phyloP scores from a whole-genome alignment of 495 filamentous ascomycete species.

The Penicillium cosmopolitanum region DNA sequence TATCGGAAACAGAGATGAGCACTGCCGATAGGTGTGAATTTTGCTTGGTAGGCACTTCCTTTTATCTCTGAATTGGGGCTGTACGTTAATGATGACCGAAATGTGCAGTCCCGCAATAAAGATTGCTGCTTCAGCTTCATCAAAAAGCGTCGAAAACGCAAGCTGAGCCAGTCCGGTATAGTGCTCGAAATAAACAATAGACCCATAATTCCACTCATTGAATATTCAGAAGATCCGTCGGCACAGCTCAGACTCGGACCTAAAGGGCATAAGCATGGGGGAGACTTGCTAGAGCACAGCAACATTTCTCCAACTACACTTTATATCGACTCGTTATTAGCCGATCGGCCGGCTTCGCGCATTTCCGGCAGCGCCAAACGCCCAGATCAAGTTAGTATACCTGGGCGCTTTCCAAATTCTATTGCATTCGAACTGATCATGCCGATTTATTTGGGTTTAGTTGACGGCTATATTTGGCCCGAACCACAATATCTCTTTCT shows the following conservation, averaged over 20 bases:
- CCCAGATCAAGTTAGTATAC: constrained; percentile 4
- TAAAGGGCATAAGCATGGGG: too few relatives aligned
- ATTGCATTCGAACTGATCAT: too few relatives aligned
- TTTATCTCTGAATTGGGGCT: background rate
- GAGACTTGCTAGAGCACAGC: background rate
- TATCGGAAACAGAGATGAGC: background rate
- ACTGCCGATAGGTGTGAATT: constrained; percentile 7
- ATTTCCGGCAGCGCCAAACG: constrained; percentile 1
- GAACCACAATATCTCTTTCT: constrained; percentile 22
- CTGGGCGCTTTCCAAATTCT: too few relatives aligned
- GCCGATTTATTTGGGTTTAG: background rate
- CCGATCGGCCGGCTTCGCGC: constrained; percentile 7
- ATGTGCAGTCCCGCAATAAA: background rate
- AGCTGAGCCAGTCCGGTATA: constrained; percentile 5
- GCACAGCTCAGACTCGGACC: too few relatives aligned
- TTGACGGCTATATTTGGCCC: constrained; percentile 16
- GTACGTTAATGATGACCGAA: too few relatives aligned
- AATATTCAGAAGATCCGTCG: background rate
- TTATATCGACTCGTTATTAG: constrained; percentile 2
- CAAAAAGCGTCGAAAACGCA: constrained; percentile 9
- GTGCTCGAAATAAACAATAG: background rate
- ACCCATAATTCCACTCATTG: background rate
- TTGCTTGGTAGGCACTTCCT: background rate
- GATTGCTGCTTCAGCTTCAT: constrained; percentile 3
- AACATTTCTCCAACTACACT: background rate